A percentile compares a stretch with the other conserved stretches of the same genome.
Conservation (phyloP, 192 early-diverging fungal species). For the Linnemannia elongata region DNA sequence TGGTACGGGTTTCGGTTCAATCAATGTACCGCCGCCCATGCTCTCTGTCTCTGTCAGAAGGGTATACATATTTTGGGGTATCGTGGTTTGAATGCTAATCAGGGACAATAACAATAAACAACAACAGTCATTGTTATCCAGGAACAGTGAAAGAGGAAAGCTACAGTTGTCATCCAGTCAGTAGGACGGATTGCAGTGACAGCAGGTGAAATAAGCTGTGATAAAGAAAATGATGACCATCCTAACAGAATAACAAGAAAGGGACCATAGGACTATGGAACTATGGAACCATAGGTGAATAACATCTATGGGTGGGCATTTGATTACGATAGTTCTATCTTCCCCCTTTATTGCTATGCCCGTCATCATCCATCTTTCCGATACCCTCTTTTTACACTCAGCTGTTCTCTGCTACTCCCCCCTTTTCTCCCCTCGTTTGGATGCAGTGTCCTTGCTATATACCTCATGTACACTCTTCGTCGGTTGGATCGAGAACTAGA, state of each 20-base stretch:
- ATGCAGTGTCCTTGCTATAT: not conserved
- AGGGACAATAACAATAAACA: not conserved
- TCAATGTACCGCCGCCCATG: not conserved
- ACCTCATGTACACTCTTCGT: not conserved
- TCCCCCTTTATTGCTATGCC: not conserved
- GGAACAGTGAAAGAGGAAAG: too few species aligned
- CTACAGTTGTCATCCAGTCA: too few species aligned
- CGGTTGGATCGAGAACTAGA: not conserved
- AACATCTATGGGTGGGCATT: too few species aligned
- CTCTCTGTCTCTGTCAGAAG: not conserved
- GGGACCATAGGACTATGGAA: too few species aligned
- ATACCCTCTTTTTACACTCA: not conserved
- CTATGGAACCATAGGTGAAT: too few species aligned
- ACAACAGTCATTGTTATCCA: not conserved
- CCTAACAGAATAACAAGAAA: too few species aligned
- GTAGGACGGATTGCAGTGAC: too few species aligned
- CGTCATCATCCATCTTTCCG: not conserved
- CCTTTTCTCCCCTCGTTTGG: not conserved
- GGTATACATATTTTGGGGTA: not conserved
- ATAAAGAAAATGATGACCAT: too few species aligned
- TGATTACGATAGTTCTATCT: too few species aligned
- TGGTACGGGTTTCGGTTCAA: not conserved
- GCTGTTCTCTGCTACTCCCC: not conserved
- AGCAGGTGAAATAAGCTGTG: too few species aligned
- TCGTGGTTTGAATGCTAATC: slow-evolving; percentile 12